Evolutionary conservation across 352 stramenopile species (phyloP), one percentile per base, ranked within the genome.

Genomic region (Bremia lactucae): DNA sequence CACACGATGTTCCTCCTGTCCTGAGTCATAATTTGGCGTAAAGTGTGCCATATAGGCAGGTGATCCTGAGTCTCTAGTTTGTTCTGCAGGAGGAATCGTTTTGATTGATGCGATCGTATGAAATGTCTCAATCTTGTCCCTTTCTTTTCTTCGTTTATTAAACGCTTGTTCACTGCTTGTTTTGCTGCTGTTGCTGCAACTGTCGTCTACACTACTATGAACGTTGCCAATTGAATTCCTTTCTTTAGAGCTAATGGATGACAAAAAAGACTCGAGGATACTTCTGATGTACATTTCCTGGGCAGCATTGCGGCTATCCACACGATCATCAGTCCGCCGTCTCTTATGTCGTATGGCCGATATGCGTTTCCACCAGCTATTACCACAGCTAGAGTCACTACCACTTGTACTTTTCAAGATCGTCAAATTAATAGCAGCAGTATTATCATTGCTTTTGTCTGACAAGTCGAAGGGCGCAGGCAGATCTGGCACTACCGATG

Each of bases 181-280:
- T 10, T 25, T 53, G 19, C 48, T 55, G 7, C 44, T 49, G 20
- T 46, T 28, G 24, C 24, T 68, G 18, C 34, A 42, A 29, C 44
- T 55, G 22, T 34, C 39, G 13, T 21, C 52, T 6, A 23, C 50
- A 16, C 48, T 55, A 5, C 44, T 49, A 21, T 46, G 6, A 10
- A 6, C 10, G 28, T 43, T 55, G 11, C 24, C 45, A n/a, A 57
- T 60, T 9, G 68, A 84, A 43, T 64, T 65, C 16, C 72, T 58
- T 23, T 42, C 41, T 18, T 42, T 62, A 38, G 72, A 85, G 33
- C 69, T 79, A 45, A 85, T 60, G 33, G 73, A 86, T 42, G 73
- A 86, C 53, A 59, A 63, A 49, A 82, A 83, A 26, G 73, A 86
- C 51, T 86, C 73, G 46, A 86, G 68, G 37, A 86, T 76, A 35